Evolutionary conservation across 768 basidiomycete species (phyloP), one percentile per base, ranked within the genome.

Genomic region (Sistotremastrum niveocremeum): DNA sequence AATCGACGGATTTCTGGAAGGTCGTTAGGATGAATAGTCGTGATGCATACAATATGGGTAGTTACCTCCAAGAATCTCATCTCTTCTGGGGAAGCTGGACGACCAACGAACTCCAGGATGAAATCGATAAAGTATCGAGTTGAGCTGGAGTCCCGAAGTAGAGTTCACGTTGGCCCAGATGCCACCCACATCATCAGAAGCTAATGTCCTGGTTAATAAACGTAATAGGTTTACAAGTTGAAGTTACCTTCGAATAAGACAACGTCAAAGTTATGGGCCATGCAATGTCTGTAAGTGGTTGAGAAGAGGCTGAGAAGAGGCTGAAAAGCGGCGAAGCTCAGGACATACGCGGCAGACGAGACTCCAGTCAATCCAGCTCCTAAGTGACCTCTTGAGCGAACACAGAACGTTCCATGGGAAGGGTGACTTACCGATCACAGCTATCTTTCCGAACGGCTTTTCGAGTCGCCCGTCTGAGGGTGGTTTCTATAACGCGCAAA

Each of bases 251-350:
- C 73, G 52, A 64, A 73, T 2, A 75, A 64, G 29, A 70, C 67
- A 7, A 74, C 72, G 33, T 75, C 72, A 48, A 75, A 74, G 11
- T 70, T 69, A 49, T 74, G 72, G 0, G 70, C 64, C 29, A 72
- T 64, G 31, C 65, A 64, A 50, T 74, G 69, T 10, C 65, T 65
- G 33, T 32, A 39, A 8, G 10, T 29, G 9, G 31, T 40, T 29
- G 20, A 20, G 7, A 28, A 34, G 29, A 37, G 41, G 29, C 35
- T 29, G 20, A 20, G 7, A 28, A 34, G 29, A 37, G 41, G 29
- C 35, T 41, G 41, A 12, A 31, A 4, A 36, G n/a, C 4, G 20
- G 5, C 33, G 20, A 10, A 31, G 5, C 7, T 41, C 7, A 39
- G 30, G 28, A 51, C 65, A 29, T 51, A 67, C 54, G 72, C 72